Base-by-base conservation (phyloP, 2,329 filamentous ascomycete species). In the Xylariales sp. region DNA sequence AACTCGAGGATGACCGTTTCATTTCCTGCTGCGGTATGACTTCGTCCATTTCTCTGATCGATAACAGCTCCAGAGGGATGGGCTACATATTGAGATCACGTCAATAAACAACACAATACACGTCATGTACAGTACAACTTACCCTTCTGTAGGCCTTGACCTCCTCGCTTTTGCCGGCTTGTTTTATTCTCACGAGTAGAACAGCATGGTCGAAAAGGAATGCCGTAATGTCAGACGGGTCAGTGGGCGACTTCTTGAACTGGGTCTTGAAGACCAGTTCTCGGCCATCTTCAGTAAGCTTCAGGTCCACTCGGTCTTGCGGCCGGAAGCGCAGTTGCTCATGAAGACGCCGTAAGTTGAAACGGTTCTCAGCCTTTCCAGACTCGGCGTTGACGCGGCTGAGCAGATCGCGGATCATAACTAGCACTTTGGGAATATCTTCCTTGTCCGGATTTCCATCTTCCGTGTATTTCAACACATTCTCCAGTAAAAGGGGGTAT, bases 151-250 rank as follows among this genome's bases (percentile, higher is more conserved):
- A 97, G 1, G 95, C 93, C 60, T 94, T 93, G 47, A 94, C 84
- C 59, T 97, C 91, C 61, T 98, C 93, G 31, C 80, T 80, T 69
- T 97, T 97, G 62, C 93, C 95, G 45, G 86, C 86, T 45, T 85
- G 84, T 69, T 97, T 98, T 50, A 90, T 84, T 39, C 90, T 80
- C 50, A 96, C 93, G 29, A 98, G 75, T 25, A 98, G 73, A 39
- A 98, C 84, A 3, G 93, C 91, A 61, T 98, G 93, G 57, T 98
- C 93, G 59, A 98, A 96, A 18, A 98, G 74, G 68, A 94, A 98
- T 12, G 88, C 90, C 15, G 89, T 93, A 32, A 98, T 91, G 55
- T 97, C 91, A 1, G 85, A 80, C 34, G 81, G 84, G 59, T 96
- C 90, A 1, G 87, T 90, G 1, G 90, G 85, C 4, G 83, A 81